phyloP scores from a whole-genome alignment of 2,329 filamentous ascomycete species.

The Ambrosiella beaveri region DNA sequence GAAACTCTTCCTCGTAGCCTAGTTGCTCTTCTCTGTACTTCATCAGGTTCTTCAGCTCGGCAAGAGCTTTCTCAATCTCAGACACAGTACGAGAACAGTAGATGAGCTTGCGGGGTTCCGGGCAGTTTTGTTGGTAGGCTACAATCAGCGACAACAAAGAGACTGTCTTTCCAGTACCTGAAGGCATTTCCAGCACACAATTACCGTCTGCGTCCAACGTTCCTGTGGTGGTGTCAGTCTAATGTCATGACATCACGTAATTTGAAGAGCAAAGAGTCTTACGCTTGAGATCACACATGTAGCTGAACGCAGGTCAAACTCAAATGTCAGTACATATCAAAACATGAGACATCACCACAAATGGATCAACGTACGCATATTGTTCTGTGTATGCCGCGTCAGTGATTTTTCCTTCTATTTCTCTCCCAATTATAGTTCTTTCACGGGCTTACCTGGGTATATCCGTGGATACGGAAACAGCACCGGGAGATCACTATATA shows the following conservation, averaged over 20 bases:
- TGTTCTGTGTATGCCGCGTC: constrained; percentile 25
- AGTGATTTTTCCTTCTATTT: background rate
- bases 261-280: constrained; percentile 11
- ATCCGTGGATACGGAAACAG: constrained; percentile 43
- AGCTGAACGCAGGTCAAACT: constrained; percentile 20
- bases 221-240: constrained; percentile 20
- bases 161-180: constrained; percentile 93
- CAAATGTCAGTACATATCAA: background rate
- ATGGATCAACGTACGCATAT: constrained; percentile 28
- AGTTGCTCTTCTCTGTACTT: constrained; percentile 81
- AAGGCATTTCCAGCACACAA: constrained; percentile 97
- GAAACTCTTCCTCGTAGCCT: constrained; percentile 82
- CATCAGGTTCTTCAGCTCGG: constrained; percentile 83
- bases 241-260: too few relatives aligned
- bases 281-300: constrained; percentile 43
- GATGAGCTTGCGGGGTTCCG: constrained; percentile 86
- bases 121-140: constrained; percentile 87
- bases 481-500: constrained; percentile 33
- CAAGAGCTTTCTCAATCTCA: constrained; percentile 93
- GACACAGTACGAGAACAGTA: constrained; percentile 99
- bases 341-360: background rate
- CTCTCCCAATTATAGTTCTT: background rate
- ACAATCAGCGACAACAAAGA: constrained; percentile 89
- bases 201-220: constrained; percentile 90
- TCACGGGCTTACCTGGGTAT: constrained; percentile 30